Evolutionary conservation across 2,329 filamentous ascomycete genomes (phyloP), one percentile per base, ranked within the genome.

Genomic region (Biscogniauxia mediterranea): DNA sequence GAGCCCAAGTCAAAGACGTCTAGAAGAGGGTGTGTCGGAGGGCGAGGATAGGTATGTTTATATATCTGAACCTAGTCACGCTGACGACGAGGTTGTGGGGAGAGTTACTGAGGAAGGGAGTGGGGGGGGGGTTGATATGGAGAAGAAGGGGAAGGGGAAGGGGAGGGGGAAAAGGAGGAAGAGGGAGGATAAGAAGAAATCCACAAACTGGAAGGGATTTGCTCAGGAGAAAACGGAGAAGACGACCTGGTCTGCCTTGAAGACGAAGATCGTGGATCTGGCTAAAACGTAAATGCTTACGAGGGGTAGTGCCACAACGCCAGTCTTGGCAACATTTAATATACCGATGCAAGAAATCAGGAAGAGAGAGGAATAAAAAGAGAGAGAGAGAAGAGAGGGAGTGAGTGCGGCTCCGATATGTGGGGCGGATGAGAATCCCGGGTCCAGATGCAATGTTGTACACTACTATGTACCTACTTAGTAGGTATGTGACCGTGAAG

Each of bases 251-350:
- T 54, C 49, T 58, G 62, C 57, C 60, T 57, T 56, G 57, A 62
- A 65, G 58, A 64, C 26, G 59, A 63, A 62, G 63, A 67, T 66
- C 66, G 60, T 65, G 62, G 64, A 66, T 55, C 62, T 64, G 64
- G 61, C 63, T 66, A 65, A 65, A 21, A 62, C 3, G 58, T 50
- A 50, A 28, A 61, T 26, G 58, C 59, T 63, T 63, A 65, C 64
- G 55, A 59, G 55, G 55, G 51, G 55, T 28, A 25, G 21, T 54
- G 52, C 32, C 50, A 57, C 59, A 54, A 56, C 26, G 53, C 38
- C 50, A 59, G 60, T 19, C n/a, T 57, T 21, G 57, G 59, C 28
- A 32, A 61, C 54, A 57, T 19, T 52, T 26, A 49, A 55, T 21
- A 38, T 52, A 52, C 51, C 55, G 52, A 52, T 19, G 50, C 28